phyloP scores from a whole-genome alignment of 768 basidiomycete genomes.

The Pleurotus cornucopiae region DNA sequence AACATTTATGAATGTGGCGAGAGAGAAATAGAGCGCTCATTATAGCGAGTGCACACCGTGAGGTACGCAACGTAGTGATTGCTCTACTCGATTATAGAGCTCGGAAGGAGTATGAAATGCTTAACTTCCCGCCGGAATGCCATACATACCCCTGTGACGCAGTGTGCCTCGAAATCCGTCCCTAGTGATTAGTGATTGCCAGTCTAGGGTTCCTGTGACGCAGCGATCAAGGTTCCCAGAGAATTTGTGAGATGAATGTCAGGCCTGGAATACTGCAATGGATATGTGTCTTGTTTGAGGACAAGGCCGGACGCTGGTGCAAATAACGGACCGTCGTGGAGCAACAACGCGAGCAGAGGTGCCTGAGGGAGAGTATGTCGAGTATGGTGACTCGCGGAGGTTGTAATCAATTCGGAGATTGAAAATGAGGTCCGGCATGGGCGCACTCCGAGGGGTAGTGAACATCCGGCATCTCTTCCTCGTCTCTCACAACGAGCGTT shows the following conservation, averaged over 20 bases:
- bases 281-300: too few relatives aligned
- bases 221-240: conserved; percentile 9
- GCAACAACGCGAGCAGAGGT: not conserved
- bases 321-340: too few relatives aligned
- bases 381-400: not conserved
- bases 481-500: not conserved
- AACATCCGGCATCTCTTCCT: not conserved
- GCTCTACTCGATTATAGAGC: too few relatives aligned
- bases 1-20: conserved; percentile 17
- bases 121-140: conserved; percentile 4
- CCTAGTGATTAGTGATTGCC: not conserved
- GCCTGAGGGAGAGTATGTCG: conserved; percentile 15
- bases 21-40: conserved; percentile 17
- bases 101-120: conserved; percentile 1
- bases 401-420: conserved; percentile 28
- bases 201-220: conserved; percentile 33
- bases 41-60: not conserved
- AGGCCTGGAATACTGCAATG: too few relatives aligned
- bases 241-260: conserved; percentile 5
- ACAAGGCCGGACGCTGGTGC: too few relatives aligned
- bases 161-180: not conserved
- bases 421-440: conserved; percentile 17
- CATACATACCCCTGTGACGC: not conserved
- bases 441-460: conserved; percentile 2
- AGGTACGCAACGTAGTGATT: too few relatives aligned